Evolutionary conservation across 805 yeast genomes (phyloP), one percentile per base, ranked within the genome.

Genomic region (Hanseniaspora pseudoguilliermondii): DNA sequence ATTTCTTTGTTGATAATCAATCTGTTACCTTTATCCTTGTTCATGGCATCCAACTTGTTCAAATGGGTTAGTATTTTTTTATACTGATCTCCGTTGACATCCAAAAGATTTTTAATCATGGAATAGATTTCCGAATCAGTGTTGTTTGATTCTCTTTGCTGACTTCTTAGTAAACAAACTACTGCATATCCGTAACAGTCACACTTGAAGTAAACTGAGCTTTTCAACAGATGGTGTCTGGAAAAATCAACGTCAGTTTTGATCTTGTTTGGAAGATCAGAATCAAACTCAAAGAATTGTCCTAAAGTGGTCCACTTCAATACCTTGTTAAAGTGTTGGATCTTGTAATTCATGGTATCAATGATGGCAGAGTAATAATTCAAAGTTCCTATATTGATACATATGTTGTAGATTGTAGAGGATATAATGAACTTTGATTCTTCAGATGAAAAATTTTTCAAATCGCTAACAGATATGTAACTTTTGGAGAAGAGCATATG

Each of bases 321-420:
- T 1, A 80, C 70, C 61, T 74, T 74, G 54, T 71, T 65, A 58
- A 73, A 75, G 57, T 70, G 73, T 55, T 75, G 71, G 20, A 73
- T 67, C 15, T 72, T 65, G 59, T 73, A 66, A 21, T 58, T 61
- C 49, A 63, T 60, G 10, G 61, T 76, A 1, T 74, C 65, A 53
- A 73, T 70, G 32, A 80, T 82, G 32, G 75, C 68, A 47, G 74
- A 63, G 1, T 79, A 68, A 59, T 80, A 72, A 62, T 82, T 82
- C 44, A 87, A 75, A 5, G 81, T 75, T 10, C 79, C 69, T 41
- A 80, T 79, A 4, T 86, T 87, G 44, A 82, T 67, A 57, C 75
- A 76, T 2, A 83, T 65, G 20, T 66, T 52, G 53, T 66, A 67
- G 36, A 63, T 56, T 41, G 40, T 36, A 5, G 41, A 21, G 64